These are phyloP conservation scores for Gossypium laxum DNA, from an alignment of 441 rosid genomes.

Conservation along the genomic window DNA sequence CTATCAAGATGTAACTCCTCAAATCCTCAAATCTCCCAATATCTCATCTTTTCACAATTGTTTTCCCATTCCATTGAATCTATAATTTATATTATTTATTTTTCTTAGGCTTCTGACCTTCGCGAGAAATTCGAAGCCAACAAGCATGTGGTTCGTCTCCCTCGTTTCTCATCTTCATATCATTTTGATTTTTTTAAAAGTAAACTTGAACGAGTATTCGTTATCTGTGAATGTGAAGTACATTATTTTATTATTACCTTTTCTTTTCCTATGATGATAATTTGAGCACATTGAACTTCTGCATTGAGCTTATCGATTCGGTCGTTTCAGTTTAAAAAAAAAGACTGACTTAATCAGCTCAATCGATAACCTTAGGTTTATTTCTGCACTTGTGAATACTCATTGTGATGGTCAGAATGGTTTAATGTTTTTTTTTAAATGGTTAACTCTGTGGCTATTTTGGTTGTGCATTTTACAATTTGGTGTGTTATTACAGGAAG, in stretches of 20 bases:
- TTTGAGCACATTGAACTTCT: neutral
- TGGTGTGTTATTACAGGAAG: slow-evolving; percentile 40
- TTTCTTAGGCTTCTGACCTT: slow-evolving; percentile 55
- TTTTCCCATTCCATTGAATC: neutral
- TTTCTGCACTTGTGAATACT: neutral
- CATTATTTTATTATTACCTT: neutral
- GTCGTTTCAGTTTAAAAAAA: too few species aligned
- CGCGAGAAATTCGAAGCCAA: slow-evolving; percentile 73
- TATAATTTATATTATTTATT: neutral
- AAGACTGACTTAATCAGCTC: too few species aligned
- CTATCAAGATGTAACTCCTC: slow-evolving; percentile 52
- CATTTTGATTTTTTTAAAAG: neutral
- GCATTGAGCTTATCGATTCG: neutral
- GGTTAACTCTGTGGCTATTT: neutral
- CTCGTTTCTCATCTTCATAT: neutral
- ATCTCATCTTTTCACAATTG: neutral
- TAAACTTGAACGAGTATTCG: neutral
- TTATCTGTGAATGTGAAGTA: neutral
- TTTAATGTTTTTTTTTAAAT: neutral
- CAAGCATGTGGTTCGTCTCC: slow-evolving; percentile 56
- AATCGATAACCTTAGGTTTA: too few species aligned
- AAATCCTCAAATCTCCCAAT: neutral
- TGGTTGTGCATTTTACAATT: neutral
- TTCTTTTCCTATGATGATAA: neutral
- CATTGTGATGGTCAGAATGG: neutral